A percentile compares a stretch with the other conserved stretches of the same genome.
Evolutionary conservation across 2,329 filamentous ascomycete genomes (phyloP).

Genomic region (Zalaria sp.): DNA sequence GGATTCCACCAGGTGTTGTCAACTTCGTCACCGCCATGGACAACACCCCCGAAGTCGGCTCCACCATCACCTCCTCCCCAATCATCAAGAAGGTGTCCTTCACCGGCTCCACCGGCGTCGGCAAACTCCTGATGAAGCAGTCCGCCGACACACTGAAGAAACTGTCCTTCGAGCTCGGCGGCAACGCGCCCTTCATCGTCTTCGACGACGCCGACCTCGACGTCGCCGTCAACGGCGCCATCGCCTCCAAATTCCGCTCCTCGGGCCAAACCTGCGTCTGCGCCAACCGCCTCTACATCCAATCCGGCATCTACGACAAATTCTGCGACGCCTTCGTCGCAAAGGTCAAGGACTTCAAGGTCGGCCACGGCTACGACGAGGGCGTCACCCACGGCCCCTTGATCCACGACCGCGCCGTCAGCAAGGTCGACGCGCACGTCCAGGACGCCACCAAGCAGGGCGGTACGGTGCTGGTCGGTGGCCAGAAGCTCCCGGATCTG

Average conservation of each 20-base stretch:
- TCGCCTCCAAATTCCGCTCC: constrained; percentile 82
- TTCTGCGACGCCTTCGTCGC: constrained; percentile 57
- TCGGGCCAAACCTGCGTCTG: constrained; percentile 90
- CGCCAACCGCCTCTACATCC: constrained; percentile 66
- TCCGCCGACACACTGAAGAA: constrained; percentile 73
- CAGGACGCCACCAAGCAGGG: constrained; percentile 67
- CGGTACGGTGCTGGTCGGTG: constrained; percentile 60
- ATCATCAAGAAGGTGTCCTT: constrained; percentile 84
- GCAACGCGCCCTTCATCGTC: constrained; percentile 91
- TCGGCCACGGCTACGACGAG: constrained; percentile 59
- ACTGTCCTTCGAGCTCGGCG: constrained; percentile 79
- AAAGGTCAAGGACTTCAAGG: constrained; percentile 59
- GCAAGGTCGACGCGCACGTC: constrained; percentile 69
- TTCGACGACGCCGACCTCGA: constrained; percentile 90
- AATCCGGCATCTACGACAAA: constrained; percentile 61
- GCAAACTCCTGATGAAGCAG: constrained; percentile 78
- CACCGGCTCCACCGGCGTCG: constrained; percentile 59
- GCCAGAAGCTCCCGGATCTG: constrained; percentile 57
- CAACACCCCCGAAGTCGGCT: constrained; percentile 69
- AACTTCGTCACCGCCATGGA: constrained; percentile 71
- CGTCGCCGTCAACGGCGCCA: constrained; percentile 64
- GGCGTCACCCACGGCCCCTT: constrained; percentile 67
- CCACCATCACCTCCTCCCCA: constrained; percentile 60
- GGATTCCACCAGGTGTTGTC: constrained; percentile 79
- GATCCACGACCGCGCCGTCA: constrained; percentile 70